These are phyloP conservation scores for Cubamyces lactineus DNA, from an alignment of 768 basidiomycete species.

Conservation along the genomic window DNA sequence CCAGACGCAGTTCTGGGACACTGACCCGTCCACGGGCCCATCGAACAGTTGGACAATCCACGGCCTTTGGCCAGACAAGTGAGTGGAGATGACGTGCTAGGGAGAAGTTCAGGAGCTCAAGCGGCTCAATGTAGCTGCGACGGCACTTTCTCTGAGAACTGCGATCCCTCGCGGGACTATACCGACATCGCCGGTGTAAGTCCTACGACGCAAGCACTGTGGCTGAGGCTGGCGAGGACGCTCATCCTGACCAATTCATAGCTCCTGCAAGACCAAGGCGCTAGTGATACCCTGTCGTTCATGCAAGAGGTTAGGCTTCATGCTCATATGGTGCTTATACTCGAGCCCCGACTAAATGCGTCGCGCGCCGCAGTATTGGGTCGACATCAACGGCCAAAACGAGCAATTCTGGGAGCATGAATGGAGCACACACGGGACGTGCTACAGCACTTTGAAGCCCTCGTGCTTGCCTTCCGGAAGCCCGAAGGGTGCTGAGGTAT, in stretches of 20 bases:
- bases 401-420: slow-evolving; percentile 80
- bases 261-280: slow-evolving; percentile 62
- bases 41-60: slow-evolving; percentile 74
- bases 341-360: slow-evolving; percentile 23
- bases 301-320: slow-evolving; percentile 45
- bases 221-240: background rate
- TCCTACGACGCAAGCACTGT: background rate
- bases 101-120: background rate
- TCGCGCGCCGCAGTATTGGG: slow-evolving; percentile 53
- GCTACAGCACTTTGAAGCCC: slow-evolving; percentile 59
- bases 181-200: slow-evolving; percentile 45
- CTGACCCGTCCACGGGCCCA: slow-evolving; percentile 63
- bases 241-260: slow-evolving; percentile 29
- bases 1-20: slow-evolving; percentile 79
- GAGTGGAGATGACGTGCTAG: slow-evolving; percentile 23
- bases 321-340: background rate
- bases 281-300: slow-evolving; percentile 57
- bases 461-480: slow-evolving; percentile 65
- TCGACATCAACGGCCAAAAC: slow-evolving; percentile 59
- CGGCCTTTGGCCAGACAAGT: slow-evolving; percentile 73
- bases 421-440: slow-evolving; percentile 71
- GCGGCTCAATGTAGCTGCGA: slow-evolving; percentile 53
- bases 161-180: slow-evolving; percentile 50
- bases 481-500: slow-evolving; percentile 60
- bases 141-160: slow-evolving; percentile 39